These are phyloP conservation scores for Orychophragmus violaceus DNA, from an alignment of 345 rosid genomes.

Conservation along the genomic window DNA sequence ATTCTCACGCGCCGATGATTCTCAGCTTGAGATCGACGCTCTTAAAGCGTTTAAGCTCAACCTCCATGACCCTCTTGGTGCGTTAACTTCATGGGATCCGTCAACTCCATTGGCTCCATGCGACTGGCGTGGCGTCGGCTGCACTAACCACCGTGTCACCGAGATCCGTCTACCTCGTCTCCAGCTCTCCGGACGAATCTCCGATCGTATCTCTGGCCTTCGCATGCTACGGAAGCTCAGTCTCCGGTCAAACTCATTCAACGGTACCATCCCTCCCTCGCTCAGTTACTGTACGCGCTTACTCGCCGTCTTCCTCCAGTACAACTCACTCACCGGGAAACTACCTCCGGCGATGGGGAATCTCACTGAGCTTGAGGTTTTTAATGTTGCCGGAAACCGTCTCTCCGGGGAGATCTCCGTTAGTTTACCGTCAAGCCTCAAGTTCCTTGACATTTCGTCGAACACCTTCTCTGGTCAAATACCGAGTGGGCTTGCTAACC, in stretches of 20 bases:
- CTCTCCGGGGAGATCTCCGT: constrained; percentile 61
- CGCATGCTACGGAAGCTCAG: constrained; percentile 56
- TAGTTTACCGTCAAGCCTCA: constrained; percentile 41
- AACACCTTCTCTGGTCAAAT: constrained; percentile 65
- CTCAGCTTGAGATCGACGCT: constrained; percentile 57
- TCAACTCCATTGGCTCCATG: constrained; percentile 72
- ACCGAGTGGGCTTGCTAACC: constrained; percentile 43
- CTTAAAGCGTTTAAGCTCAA: constrained; percentile 62
- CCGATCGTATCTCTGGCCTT: constrained; percentile 46
- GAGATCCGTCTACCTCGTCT: constrained; percentile 76
- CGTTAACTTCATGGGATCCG: constrained; percentile 65
- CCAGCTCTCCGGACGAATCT: constrained; percentile 65
- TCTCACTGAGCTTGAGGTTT: constrained; percentile 49
- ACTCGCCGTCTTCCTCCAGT: constrained; percentile 66
- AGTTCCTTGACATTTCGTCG: constrained; percentile 68
- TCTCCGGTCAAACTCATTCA: constrained; percentile 68
- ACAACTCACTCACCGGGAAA: constrained; percentile 80
- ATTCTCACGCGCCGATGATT: constrained; percentile 29
- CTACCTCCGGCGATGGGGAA: constrained; percentile 55
- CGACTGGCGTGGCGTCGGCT: constrained; percentile 85
- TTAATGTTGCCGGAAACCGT: constrained; percentile 62
- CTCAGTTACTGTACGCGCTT: constrained; percentile 68
- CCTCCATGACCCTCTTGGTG: constrained; percentile 73
- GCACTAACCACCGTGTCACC: constrained; percentile 50
- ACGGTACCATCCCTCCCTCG: constrained; percentile 67